phyloP scores from a whole-genome alignment of 176 grass and related monocot species.

The Carex pumila region DNA sequence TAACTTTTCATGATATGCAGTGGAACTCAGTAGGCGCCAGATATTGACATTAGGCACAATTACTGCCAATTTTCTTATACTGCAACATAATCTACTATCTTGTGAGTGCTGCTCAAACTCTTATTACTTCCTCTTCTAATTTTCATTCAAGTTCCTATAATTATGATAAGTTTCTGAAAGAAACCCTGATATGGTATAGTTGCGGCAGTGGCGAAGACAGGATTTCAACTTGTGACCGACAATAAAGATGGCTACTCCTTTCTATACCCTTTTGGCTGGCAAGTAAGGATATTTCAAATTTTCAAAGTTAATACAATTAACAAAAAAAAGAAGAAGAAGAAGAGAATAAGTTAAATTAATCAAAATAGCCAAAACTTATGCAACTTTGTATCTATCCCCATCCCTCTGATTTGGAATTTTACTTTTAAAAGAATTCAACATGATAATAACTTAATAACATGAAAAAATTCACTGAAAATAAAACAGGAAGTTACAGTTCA shows the following conservation, averaged over 20 bases:
- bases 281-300: conserved; percentile 42
- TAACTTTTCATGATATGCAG: conserved; percentile 5
- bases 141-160: conserved; percentile 15
- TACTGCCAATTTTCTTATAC: conserved; percentile 24
- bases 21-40: conserved; percentile 34
- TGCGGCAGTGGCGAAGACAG: conserved; percentile 88
- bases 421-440: neutral
- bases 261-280: conserved; percentile 90
- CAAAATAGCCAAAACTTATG: neutral
- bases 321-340: neutral
- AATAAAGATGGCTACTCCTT: conserved; percentile 67
- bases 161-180: conserved; percentile 55
- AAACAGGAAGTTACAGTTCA: conserved; percentile 65
- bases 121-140: neutral
- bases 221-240: conserved; percentile 61
- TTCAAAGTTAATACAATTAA: neutral
- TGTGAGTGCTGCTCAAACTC: conserved; percentile 39
- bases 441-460: neutral
- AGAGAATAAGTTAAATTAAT: neutral
- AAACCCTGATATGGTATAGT: conserved; percentile 78
- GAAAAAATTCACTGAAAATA: neutral
- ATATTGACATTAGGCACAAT: conserved; percentile 48
- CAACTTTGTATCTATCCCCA: neutral
- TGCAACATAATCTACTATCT: conserved; percentile 37
- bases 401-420: neutral